Conservation (phyloP, 192 early-diverging fungal species). For the Podila verticillata region DNA sequence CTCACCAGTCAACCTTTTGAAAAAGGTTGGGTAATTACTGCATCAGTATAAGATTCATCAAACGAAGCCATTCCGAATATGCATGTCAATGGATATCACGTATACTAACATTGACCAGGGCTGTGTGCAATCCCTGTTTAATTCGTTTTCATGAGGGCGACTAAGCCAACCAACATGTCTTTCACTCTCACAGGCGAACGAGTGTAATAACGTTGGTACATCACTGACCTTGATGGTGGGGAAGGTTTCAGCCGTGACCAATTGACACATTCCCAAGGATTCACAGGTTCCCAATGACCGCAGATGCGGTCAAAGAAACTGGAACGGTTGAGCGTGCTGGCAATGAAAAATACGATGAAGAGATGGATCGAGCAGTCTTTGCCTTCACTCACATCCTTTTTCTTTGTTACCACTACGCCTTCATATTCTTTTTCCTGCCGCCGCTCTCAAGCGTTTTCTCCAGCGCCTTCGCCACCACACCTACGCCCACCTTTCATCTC, state of each 20-base stretch:
- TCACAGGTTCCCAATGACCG: constrained; percentile 18
- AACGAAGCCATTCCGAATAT: constrained; percentile 7
- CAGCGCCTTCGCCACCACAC: no score
- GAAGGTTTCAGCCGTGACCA: constrained; percentile 32
- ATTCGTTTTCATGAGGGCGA: constrained; percentile 28
- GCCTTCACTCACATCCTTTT: no score
- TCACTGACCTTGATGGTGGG: constrained; percentile 19
- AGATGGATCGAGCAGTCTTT: no score
- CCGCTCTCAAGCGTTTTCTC: no score
- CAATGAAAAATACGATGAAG: no score
- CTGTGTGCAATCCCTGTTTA: constrained; percentile 31
- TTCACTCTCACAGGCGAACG: constrained; percentile 40
- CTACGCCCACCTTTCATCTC: no score
- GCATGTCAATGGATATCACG: constrained; percentile 11
- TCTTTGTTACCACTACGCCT: no score
- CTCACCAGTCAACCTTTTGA: constrained; percentile 20
- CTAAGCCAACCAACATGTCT: constrained; percentile 36
- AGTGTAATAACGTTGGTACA: constrained; percentile 32
- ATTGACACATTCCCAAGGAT: constrained; percentile 37
- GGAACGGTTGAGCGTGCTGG: constrained; percentile 19
- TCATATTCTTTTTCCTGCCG: no score
- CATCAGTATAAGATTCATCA: constrained; percentile 16
- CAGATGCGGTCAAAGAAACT: constrained; percentile 10
- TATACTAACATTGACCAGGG: constrained; percentile 37
- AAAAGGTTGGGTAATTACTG: constrained; percentile 6